Conservation (phyloP, 768 basidiomycete species). For the Lactarius trivialis region DNA sequence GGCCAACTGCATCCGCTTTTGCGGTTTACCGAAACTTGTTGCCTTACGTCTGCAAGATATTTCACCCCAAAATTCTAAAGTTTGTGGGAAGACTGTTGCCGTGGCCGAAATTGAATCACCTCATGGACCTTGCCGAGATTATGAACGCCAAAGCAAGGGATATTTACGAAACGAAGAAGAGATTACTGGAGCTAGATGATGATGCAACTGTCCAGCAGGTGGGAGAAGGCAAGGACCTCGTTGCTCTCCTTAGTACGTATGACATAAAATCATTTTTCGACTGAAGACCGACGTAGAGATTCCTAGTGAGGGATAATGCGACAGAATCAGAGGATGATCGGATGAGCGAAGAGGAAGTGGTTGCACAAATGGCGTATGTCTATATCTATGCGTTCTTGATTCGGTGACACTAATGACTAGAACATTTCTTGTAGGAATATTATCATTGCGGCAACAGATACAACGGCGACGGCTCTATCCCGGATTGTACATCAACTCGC, state of each 20-base stretch:
- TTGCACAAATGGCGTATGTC: slow-evolving; percentile 34
- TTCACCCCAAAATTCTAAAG: slow-evolving; percentile 29
- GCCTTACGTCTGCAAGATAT: neutral
- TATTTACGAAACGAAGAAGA: slow-evolving; percentile 36
- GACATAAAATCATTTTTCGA: neutral
- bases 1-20: slow-evolving; percentile 3
- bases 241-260: neutral
- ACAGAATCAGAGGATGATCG: slow-evolving; percentile 24
- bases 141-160: slow-evolving; percentile 32
- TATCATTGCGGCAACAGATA: slow-evolving; percentile 15
- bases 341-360: slow-evolving; percentile 31
- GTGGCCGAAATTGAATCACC: slow-evolving; percentile 27
- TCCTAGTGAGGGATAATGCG: slow-evolving; percentile 30
- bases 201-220: neutral
- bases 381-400: neutral
- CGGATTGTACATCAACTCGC: neutral
- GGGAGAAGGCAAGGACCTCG: neutral
- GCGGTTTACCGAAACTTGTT: slow-evolving; percentile 15
- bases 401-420: neutral
- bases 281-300: neutral
- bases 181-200: slow-evolving; percentile 29
- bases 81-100: slow-evolving; percentile 33
- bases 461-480: neutral
- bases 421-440: slow-evolving; percentile 5
- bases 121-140: slow-evolving; percentile 30